Base-by-base conservation (phyloP, 352 stramenopile genomes). In the Globisporangium yorkense region DNA sequence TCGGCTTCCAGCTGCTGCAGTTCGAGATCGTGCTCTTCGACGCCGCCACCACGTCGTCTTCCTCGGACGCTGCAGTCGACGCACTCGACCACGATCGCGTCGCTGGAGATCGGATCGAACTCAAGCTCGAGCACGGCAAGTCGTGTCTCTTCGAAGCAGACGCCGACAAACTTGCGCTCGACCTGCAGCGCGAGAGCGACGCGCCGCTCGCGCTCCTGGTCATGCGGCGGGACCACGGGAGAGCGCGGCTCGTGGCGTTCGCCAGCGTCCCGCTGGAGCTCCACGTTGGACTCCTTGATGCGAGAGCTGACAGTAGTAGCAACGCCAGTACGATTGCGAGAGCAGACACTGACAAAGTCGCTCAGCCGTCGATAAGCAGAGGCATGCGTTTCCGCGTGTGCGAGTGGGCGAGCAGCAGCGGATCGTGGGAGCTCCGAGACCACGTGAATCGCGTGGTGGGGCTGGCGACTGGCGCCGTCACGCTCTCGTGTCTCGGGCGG, bases 21-120 rank as follows among this genome's bases (percentile, higher is more conserved):
- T 76, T 71, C 49, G 74, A 84, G 45, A 77, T 84, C 47, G 68
- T 84, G 43, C 37, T 81, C 37, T 77, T 84, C 20, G 72, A 80
- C 52, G 16, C 62, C 2, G 39, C 8, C 37, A 18, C 8, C 37
- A 27, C 24, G 12, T 12, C 5, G 12, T 6, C 35, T 7, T 13
- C 46, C 18, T 29, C 4, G 37, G 15, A 20, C 2, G 10, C 21
- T 43, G 24, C 5, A 12, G 47, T 3, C 24, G 39, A 37, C 18
- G 33, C 16, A n/a, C 3, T 33, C 18, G 39, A 48, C 3, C n/a
- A 24, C 8, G 24, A 27, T 27, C 24, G 24, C 24, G 24, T 27
- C 24, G 29, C 33, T 37, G 20, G 43, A 43, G n/a, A 21, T 7
- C 56, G 57, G 35, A 10, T 33, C 16, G 29, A 59, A n/a, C 68